These are phyloP conservation scores for Coffea humblotiana DNA, from an alignment of 305 asterid species.

Conservation along the genomic window DNA sequence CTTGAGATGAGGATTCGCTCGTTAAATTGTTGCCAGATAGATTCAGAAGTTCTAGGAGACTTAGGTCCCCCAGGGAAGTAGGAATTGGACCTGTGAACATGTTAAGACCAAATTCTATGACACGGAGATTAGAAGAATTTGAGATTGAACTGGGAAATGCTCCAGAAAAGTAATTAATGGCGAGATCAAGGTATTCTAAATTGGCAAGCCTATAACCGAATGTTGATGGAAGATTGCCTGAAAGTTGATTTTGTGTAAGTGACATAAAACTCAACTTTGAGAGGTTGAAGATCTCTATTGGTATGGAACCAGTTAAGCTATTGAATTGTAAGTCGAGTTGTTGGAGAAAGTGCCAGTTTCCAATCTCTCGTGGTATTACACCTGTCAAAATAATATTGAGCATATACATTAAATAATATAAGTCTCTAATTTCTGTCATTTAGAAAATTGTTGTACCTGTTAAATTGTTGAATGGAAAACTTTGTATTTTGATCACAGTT, in stretches of 20 bases:
- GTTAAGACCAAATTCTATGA: conserved; percentile 22
- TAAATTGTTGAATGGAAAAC: rapidly evolving
- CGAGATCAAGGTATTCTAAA: not conserved
- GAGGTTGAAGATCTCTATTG: conserved; percentile 16
- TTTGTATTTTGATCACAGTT: not conserved
- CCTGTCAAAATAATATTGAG: not conserved
- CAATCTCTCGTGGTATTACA: conserved; percentile 20
- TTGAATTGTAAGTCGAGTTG: not conserved
- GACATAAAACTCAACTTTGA: not conserved
- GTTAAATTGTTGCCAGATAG: not conserved
- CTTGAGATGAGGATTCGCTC: not conserved
- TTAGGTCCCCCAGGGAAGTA: conserved; percentile 1
- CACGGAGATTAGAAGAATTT: conserved; percentile 20
- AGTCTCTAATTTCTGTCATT: too few species aligned
- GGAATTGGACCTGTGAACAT: conserved; percentile 35
- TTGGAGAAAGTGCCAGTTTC: conserved; percentile 18
- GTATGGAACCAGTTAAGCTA: conserved; percentile 22
- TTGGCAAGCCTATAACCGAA: conserved; percentile 8
- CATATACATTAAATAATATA: too few species aligned
- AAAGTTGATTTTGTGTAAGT: not conserved
- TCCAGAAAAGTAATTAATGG: conserved; percentile 14
- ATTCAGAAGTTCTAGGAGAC: not conserved
- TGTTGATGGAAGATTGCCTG: conserved; percentile 5
- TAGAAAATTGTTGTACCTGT: not conserved
- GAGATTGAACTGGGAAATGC: conserved; percentile 26